Percentiles rank a stretch among this genome's conserved stretches.
Conservation (phyloP, 805 yeast species). For the Lachancea cidri region DNA sequence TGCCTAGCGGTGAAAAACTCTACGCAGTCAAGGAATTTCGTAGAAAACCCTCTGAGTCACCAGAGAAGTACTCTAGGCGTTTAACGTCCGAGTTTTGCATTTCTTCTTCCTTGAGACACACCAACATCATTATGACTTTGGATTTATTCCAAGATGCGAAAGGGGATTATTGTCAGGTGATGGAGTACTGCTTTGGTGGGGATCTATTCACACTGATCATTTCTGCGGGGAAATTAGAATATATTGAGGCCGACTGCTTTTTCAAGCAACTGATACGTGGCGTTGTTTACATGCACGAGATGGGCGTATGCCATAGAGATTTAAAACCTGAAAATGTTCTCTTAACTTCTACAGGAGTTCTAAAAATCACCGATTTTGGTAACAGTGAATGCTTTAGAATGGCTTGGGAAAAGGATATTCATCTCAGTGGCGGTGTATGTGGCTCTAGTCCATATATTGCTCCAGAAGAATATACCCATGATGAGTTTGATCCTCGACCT, state of each 20-base stretch:
- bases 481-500: slow-evolving; percentile 73
- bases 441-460: slow-evolving; percentile 90
- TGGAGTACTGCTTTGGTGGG: slow-evolving; percentile 83
- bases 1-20: slow-evolving; percentile 41
- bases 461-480: slow-evolving; percentile 68
- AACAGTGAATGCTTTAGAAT: slow-evolving; percentile 75
- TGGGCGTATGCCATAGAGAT: slow-evolving; percentile 91
- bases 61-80: slow-evolving; percentile 63
- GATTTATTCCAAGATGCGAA: slow-evolving; percentile 78
- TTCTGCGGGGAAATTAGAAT: slow-evolving; percentile 72
- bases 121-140: slow-evolving; percentile 69
- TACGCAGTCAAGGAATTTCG: slow-evolving; percentile 89
- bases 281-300: slow-evolving; percentile 81
- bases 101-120: slow-evolving; percentile 70
- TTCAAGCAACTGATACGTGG: slow-evolving; percentile 82
- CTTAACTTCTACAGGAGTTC: slow-evolving; percentile 61
- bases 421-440: slow-evolving; percentile 67
- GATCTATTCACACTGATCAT: slow-evolving; percentile 70
- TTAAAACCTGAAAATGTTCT: slow-evolving; percentile 90
- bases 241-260: slow-evolving; percentile 83
- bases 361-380: slow-evolving; percentile 88
- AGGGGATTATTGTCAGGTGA: slow-evolving; percentile 77
- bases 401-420: slow-evolving; percentile 77
- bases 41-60: slow-evolving; percentile 53
- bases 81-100: slow-evolving; percentile 81